Evolutionary conservation across 2,329 filamentous ascomycete genomes (phyloP).

Genomic region (Neonectria ditissima): DNA sequence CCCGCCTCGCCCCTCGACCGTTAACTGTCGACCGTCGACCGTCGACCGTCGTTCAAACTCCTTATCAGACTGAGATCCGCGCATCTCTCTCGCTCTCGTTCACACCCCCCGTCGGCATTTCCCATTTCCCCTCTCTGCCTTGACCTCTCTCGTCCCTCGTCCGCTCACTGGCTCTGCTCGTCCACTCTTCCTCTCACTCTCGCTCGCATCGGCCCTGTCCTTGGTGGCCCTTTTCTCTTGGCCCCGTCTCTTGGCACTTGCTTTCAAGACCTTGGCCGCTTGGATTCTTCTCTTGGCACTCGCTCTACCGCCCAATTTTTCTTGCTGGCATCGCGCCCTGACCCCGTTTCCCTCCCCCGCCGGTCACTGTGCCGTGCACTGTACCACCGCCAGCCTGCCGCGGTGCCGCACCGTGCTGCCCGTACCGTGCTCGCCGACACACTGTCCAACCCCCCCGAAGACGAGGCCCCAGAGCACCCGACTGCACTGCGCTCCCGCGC

Average conservation of each 20-base stretch:
- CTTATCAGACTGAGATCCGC: slow-evolving; percentile 2
- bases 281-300: slow-evolving; percentile 22
- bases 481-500: slow-evolving; percentile 17
- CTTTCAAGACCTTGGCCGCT: slow-evolving; percentile 23
- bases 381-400: slow-evolving; percentile 17
- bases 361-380: slow-evolving; percentile 12
- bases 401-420: slow-evolving; percentile 32
- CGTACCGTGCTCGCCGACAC: slow-evolving; percentile 32
- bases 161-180: background rate
- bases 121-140: slow-evolving; percentile 7
- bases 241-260: slow-evolving; percentile 21
- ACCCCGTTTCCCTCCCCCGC: slow-evolving; percentile 10
- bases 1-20: slow-evolving; percentile 1
- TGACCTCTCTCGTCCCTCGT: background rate
- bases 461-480: slow-evolving; percentile 29
- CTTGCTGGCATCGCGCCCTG: slow-evolving; percentile 18
- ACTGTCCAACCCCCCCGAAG: slow-evolving; percentile 18
- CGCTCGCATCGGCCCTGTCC: background rate
- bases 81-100: background rate
- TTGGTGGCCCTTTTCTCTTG: slow-evolving; percentile 9
- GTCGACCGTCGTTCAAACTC: background rate
- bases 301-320: slow-evolving; percentile 19
- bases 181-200: slow-evolving; percentile 1
- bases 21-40: background rate
- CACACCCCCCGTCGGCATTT: background rate